Conservation (phyloP, 352 stramenopile genomes). For the Pythium vanterpoolii region DNA sequence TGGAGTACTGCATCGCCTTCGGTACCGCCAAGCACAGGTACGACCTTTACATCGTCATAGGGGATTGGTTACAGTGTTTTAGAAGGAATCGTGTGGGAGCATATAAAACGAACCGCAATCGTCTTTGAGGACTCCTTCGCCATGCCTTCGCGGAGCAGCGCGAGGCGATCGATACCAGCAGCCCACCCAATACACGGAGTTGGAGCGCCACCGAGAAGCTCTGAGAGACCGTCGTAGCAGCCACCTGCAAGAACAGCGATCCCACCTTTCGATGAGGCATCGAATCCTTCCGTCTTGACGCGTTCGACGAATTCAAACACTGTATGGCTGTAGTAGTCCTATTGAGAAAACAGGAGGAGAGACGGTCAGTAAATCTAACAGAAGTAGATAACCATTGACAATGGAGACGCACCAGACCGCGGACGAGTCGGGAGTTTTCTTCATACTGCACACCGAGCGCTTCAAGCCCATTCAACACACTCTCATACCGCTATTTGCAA, state of each 20-base stretch:
- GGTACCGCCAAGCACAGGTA: conserved; percentile 52
- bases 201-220: conserved; percentile 56
- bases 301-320: conserved; percentile 87
- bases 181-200: conserved; percentile 82
- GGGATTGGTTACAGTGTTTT: neutral
- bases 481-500: conserved; percentile 56
- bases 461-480: conserved; percentile 51
- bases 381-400: neutral
- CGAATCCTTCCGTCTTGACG: neutral
- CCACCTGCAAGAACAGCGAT: conserved; percentile 82
- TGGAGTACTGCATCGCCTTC: conserved; percentile 47
- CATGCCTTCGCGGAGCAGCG: conserved; percentile 45
- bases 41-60: conserved; percentile 35
- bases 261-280: conserved; percentile 23
- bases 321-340: conserved; percentile 90
- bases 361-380: neutral
- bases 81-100: neutral
- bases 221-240: conserved; percentile 76
- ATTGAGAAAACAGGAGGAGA: neutral
- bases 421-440: conserved; percentile 71
- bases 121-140: conserved; percentile 20
- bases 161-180: conserved; percentile 77
- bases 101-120: conserved; percentile 46
- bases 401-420: conserved; percentile 56
- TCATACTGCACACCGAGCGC: conserved; percentile 58